These are phyloP conservation scores for Lentinula boryana DNA, from an alignment of 768 basidiomycete genomes.

Conservation along the genomic window DNA sequence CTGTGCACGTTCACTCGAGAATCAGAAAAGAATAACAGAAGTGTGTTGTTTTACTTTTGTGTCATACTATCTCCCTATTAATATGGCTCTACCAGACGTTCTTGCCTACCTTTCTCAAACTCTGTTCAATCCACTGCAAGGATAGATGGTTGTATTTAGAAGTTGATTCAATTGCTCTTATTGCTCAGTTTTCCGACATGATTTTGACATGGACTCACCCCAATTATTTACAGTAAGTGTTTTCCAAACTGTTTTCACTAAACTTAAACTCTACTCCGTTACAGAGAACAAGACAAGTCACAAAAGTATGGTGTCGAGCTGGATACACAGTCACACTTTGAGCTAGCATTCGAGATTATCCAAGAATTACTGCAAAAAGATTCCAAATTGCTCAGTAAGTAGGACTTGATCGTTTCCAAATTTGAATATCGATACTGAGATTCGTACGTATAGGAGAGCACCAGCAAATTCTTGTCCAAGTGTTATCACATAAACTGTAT, in stretches of 20 bases:
- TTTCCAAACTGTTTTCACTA: not conserved
- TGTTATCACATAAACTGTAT: constrained; percentile 54
- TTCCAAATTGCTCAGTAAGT: constrained; percentile 45
- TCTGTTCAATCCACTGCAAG: constrained; percentile 31
- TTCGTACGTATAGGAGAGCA: constrained; percentile 46
- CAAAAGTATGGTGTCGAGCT: constrained; percentile 23
- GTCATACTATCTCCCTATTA: constrained; percentile 5
- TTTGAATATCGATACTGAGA: not conserved
- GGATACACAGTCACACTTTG: constrained; percentile 28
- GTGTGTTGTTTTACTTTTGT: constrained; percentile 26
- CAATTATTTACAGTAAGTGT: constrained; percentile 19
- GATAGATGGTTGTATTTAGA: constrained; percentile 39
- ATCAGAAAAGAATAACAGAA: constrained; percentile 72
- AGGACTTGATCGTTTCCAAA: constrained; percentile 17
- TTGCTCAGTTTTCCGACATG: constrained; percentile 18
- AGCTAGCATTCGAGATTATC: constrained; percentile 48
- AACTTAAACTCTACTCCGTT: not conserved
- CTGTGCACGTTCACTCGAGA: constrained; percentile 68
- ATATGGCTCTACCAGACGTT: not conserved
- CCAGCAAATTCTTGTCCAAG: constrained; percentile 55
- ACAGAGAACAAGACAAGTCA: not conserved
- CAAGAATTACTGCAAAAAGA: constrained; percentile 33
- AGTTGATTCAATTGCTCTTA: constrained; percentile 43
- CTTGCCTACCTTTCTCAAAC: constrained; percentile 43
- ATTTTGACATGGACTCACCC: constrained; percentile 76